These are phyloP conservation scores for Microcera coccophila DNA, from an alignment of 2,329 filamentous ascomycete genomes.

Conservation along the genomic window DNA sequence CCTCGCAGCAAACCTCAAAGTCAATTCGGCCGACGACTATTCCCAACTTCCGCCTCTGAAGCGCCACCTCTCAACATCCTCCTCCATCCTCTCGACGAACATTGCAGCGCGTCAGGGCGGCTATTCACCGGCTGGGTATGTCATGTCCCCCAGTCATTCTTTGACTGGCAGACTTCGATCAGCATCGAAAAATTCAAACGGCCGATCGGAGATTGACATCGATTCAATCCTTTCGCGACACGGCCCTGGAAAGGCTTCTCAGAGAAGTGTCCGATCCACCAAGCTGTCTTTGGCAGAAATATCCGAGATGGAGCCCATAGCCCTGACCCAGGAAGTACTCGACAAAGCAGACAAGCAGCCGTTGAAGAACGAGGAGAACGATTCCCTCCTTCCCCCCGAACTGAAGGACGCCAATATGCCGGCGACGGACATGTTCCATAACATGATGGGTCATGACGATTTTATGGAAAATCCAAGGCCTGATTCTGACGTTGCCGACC, in stretches of 20 bases:
- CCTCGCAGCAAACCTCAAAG: constrained; percentile 44
- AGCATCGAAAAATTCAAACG: constrained; percentile 49
- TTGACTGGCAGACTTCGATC: constrained; percentile 54
- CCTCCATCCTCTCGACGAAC: constrained; percentile 68
- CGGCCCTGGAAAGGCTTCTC: constrained; percentile 53
- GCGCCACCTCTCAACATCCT: constrained; percentile 46
- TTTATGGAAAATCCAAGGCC: constrained; percentile 15
- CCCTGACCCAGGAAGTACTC: constrained; percentile 49
- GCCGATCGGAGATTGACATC: constrained; percentile 39
- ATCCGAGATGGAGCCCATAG: constrained; percentile 52
- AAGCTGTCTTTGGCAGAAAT: constrained; percentile 54
- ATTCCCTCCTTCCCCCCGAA: constrained; percentile 36
- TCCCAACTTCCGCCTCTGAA: constrained; percentile 26
- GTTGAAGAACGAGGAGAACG: constrained; percentile 39
- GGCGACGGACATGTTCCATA: constrained; percentile 32
- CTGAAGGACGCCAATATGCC: constrained; percentile 32
- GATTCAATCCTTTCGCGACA: constrained; percentile 44
- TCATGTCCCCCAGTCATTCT: constrained; percentile 64
- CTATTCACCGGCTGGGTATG: constrained; percentile 64
- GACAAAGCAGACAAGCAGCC: constrained; percentile 49
- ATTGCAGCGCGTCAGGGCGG: constrained; percentile 63
- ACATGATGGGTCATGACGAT: constrained; percentile 30
- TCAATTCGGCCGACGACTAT: constrained; percentile 34
- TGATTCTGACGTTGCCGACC: background rate
- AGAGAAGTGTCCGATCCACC: constrained; percentile 47